A percentile compares a stretch with the other conserved stretches of the same genome.
Conservation (phyloP, 192 early-diverging fungal species). For the Backusella mclennaniae region DNA sequence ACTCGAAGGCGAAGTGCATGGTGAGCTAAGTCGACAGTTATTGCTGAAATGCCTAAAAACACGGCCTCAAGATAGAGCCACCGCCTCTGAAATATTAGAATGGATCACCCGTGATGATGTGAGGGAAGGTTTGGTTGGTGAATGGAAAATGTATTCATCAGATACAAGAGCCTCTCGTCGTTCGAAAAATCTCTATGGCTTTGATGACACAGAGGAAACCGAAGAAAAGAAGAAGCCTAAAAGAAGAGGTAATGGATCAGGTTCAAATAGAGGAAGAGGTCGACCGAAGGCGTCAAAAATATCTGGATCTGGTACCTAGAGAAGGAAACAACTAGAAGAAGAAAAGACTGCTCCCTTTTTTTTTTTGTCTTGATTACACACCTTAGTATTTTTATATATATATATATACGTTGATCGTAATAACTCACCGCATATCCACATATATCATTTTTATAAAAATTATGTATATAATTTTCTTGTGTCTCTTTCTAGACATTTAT, state of each 20-base stretch:
- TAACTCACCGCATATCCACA: neutral
- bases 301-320: slow-evolving; percentile 9
- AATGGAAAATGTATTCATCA: slow-evolving; percentile 47
- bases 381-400: neutral
- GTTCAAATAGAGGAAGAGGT: slow-evolving; percentile 2
- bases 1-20: slow-evolving; percentile 45
- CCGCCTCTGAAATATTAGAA: slow-evolving; percentile 39
- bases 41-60: slow-evolving; percentile 47
- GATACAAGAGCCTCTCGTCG: slow-evolving; percentile 27
- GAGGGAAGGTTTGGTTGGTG: slow-evolving; percentile 39
- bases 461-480: neutral
- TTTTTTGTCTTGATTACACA: too few relatives aligned
- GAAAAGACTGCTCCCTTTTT: neutral
- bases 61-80: slow-evolving; percentile 42
- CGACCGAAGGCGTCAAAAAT: slow-evolving; percentile 2
- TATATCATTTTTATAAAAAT: neutral
- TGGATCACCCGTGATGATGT: slow-evolving; percentile 46
- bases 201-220: slow-evolving; percentile 23
- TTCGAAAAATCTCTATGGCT: slow-evolving; percentile 31
- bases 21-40: slow-evolving; percentile 41
- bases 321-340: neutral
- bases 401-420: neutral
- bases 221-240: slow-evolving; percentile 9
- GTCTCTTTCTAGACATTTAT: neutral
- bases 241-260: neutral